These are phyloP conservation scores for Trametes villosa DNA, from an alignment of 768 basidiomycete species.

Conservation along the genomic window DNA sequence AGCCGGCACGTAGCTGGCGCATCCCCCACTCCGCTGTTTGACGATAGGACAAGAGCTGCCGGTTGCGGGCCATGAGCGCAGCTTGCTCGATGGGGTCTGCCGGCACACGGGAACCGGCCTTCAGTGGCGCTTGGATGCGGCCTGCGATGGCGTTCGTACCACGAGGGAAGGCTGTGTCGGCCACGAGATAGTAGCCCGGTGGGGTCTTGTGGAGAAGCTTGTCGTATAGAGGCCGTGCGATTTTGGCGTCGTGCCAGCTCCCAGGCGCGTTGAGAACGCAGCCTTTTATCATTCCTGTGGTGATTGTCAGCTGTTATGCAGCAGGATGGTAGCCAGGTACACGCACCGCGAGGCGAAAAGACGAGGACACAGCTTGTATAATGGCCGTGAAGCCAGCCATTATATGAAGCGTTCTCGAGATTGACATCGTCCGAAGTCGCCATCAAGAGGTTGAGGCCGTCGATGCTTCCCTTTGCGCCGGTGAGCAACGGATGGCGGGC, in stretches of 20 bases:
- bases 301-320: neutral
- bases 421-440: constrained; percentile 43
- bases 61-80: constrained; percentile 35
- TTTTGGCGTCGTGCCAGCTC: constrained; percentile 53
- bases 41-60: constrained; percentile 46
- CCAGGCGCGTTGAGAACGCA: constrained; percentile 45
- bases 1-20: constrained; percentile 48
- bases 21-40: constrained; percentile 61
- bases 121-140: constrained; percentile 44
- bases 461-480: constrained; percentile 48
- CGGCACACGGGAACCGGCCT: constrained; percentile 33
- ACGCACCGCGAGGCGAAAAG: constrained; percentile 38
- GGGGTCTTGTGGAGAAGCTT: constrained; percentile 40
- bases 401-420: constrained; percentile 51
- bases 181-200: constrained; percentile 45
- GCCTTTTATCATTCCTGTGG: constrained; percentile 42
- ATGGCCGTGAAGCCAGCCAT: constrained; percentile 48
- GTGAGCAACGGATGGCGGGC: constrained; percentile 36
- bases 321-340: neutral
- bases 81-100: constrained; percentile 24
- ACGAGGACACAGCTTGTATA: constrained; percentile 44
- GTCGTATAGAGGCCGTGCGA: constrained; percentile 46
- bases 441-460: constrained; percentile 45
- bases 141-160: constrained; percentile 38
- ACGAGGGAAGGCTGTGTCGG: constrained; percentile 52